Percentiles rank a stretch among this genome's conserved stretches.
Conservation (phyloP, 495 filamentous ascomycete genomes). For the Aspergillus hancockii region DNA sequence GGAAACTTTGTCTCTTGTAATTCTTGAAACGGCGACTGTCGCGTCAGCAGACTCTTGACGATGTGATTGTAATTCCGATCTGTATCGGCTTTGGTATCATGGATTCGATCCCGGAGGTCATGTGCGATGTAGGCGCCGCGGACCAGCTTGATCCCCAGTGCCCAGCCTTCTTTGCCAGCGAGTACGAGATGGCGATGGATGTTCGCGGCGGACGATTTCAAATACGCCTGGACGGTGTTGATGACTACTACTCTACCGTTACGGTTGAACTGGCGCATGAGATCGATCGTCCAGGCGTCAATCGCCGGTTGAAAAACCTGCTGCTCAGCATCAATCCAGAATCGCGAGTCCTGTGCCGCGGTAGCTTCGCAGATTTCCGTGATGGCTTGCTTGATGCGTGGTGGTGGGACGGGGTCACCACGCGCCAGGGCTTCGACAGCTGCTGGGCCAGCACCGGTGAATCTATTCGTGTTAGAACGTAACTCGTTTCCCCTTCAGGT, state of each 20-base stretch:
- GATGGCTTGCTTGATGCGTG: conserved; percentile 61
- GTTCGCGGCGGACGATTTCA: conserved; percentile 62
- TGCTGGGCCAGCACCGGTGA: conserved; percentile 72
- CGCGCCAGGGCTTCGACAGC: conserved; percentile 62
- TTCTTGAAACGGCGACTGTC: conserved; percentile 60
- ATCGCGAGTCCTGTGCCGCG: conserved; percentile 58
- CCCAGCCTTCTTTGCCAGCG: conserved; percentile 65
- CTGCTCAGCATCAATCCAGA: conserved; percentile 88
- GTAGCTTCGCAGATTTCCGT: conserved; percentile 71
- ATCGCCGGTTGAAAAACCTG: conserved; percentile 71
- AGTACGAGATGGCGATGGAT: conserved; percentile 61
- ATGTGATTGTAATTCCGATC: conserved; percentile 44
- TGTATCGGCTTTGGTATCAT: conserved; percentile 43
- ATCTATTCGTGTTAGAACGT: conserved; percentile 35
- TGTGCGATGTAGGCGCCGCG: conserved; percentile 73
- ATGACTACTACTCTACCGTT: conserved; percentile 56
- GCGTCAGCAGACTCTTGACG: conserved; percentile 61
- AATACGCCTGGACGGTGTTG: conserved; percentile 77
- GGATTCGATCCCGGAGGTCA: conserved; percentile 37
- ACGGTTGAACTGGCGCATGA: conserved; percentile 74
- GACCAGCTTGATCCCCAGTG: conserved; percentile 84
- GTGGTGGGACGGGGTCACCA: conserved; percentile 48
- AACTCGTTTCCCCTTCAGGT: not conserved
- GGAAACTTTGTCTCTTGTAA: conserved; percentile 48
- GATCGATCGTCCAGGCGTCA: conserved; percentile 73